phyloP scores from a whole-genome alignment of 2,329 filamentous ascomycete genomes.

The Knufia petricola region DNA sequence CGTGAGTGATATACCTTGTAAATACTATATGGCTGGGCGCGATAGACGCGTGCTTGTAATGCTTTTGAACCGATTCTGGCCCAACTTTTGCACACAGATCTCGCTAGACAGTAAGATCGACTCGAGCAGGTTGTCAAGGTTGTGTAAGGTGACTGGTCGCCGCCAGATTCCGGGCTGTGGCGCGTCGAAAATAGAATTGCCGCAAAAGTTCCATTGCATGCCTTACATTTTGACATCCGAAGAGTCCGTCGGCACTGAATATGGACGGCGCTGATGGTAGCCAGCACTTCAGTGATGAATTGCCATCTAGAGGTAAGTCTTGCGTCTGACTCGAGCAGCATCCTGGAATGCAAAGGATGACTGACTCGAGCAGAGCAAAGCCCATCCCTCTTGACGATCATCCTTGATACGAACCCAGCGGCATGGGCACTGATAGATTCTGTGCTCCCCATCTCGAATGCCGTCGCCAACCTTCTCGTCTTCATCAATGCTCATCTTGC shows the following conservation, averaged over 20 bases:
- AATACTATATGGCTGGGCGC: too few relatives aligned
- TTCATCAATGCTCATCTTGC: constrained; percentile 96
- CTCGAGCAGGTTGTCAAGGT: too few relatives aligned
- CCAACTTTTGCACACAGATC: too few relatives aligned
- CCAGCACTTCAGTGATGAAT: constrained; percentile 39
- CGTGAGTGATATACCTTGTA: too few relatives aligned
- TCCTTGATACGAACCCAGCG: constrained; percentile 93
- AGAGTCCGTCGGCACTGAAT: constrained; percentile 17
- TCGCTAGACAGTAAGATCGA: too few relatives aligned
- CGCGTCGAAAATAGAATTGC: background rate
- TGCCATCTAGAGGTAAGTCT: constrained; percentile 6
- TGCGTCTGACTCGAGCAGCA: constrained; percentile 9
- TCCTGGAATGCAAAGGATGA: constrained; percentile 7
- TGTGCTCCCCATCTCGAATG: constrained; percentile 69
- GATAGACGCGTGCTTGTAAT: too few relatives aligned
- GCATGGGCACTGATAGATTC: constrained; percentile 75
- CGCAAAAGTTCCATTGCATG: too few relatives aligned
- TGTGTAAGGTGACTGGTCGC: background rate
- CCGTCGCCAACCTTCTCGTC: constrained; percentile 80
- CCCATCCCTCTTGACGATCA: constrained; percentile 77
- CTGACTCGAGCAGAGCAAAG: constrained; percentile 38
- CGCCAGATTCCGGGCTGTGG: background rate
- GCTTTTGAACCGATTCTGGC: too few relatives aligned
- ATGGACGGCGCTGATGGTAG: constrained; percentile 60
- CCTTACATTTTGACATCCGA: background rate